Percentiles rank a stretch among this genome's conserved stretches.
These are phyloP conservation scores for Lachnellula occidentalis DNA, from an alignment of 2,329 filamentous ascomycete species.

Conservation along the genomic window DNA sequence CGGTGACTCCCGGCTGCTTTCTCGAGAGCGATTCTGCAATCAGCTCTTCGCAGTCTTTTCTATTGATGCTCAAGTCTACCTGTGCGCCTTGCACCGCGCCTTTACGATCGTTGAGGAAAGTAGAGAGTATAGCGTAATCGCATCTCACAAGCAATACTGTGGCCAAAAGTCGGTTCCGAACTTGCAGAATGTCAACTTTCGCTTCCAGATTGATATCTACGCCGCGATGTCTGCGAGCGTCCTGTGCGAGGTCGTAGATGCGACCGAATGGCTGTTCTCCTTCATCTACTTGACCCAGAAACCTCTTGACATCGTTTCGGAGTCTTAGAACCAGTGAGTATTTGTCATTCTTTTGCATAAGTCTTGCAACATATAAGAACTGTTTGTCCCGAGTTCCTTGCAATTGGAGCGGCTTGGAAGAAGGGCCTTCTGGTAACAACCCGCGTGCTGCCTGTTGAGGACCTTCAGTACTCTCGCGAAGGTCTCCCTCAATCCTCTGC, in stretches of 20 bases:
- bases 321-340: constrained; percentile 27
- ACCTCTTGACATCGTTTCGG: constrained; percentile 28
- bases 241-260: constrained; percentile 33
- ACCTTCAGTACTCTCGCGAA: constrained; percentile 9
- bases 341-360: constrained; percentile 17
- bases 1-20: constrained; percentile 14
- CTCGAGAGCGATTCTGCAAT: constrained; percentile 18
- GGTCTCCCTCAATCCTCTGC: constrained; percentile 20
- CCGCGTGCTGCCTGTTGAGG: constrained; percentile 8
- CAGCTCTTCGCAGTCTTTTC: constrained; percentile 22
- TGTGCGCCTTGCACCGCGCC: constrained; percentile 4
- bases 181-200: constrained; percentile 32
- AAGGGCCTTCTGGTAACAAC: constrained; percentile 11
- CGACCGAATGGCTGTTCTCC: constrained; percentile 36
- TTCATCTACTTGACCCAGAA: constrained; percentile 30
- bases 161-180: constrained; percentile 28
- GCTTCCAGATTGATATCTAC: constrained; percentile 23
- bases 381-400: constrained; percentile 23
- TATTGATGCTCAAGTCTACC: constrained; percentile 20
- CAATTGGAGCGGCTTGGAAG: constrained; percentile 12
- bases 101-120: constrained; percentile 18
- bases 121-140: constrained; percentile 22
- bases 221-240: constrained; percentile 27
- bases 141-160: constrained; percentile 24
- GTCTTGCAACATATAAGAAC: constrained; percentile 21